Evolutionary conservation across 139 green algal genomes (phyloP), one percentile per base, ranked within the genome.

Genomic region (Auxenochlorella protothecoides): DNA sequence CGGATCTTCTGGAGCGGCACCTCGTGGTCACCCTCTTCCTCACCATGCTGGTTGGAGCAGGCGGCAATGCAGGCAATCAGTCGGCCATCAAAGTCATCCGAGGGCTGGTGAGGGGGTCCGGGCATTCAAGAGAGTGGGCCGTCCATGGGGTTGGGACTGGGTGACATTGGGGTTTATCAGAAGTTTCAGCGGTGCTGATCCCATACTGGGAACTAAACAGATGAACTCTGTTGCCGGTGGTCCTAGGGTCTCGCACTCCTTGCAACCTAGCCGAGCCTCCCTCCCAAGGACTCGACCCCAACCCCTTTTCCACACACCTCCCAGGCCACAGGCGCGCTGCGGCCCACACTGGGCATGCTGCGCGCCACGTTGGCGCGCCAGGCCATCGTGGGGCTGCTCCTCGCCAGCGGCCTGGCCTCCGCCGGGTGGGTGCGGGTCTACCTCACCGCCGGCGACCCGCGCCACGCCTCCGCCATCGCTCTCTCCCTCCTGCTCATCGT

Each of bases 1-100:
- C 84, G 61, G 74, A 86, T 59, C 78, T 95, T 12, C 69, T 93
- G 3, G 79, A 81, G 27, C 84, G 95, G 2, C 89, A 96, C 78
- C 66, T 96, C 51, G 89, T 96, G 27, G 85, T 97, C 12, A 97
- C 91, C 2, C 78, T 97, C 11, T 97, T 97, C 69, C 81, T 97
- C 11, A 96, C 92, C 27, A 96, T 96, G 91, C 85, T 97, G 53
- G 91, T 94, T 80, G 83, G 85, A 6, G 83, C 85, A 9, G 87
- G 87, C 2, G 87, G 87, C 53, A 93, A 93, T 78, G 85, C 89
- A 6, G 92, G 92, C 63, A 97, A 97, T 78, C 92, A 97, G 80
- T 85, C 71, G 6, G 89, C 90, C 60, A 97, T 97, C 81, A 91
- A 94, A 63, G 89, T 97, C 69, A 96, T 96, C 66, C 71, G 91